Percentiles rank a stretch among this genome's conserved stretches.
phyloP scores from a whole-genome alignment of 805 yeast species.

The Ogataea parapolymorpha region DNA sequence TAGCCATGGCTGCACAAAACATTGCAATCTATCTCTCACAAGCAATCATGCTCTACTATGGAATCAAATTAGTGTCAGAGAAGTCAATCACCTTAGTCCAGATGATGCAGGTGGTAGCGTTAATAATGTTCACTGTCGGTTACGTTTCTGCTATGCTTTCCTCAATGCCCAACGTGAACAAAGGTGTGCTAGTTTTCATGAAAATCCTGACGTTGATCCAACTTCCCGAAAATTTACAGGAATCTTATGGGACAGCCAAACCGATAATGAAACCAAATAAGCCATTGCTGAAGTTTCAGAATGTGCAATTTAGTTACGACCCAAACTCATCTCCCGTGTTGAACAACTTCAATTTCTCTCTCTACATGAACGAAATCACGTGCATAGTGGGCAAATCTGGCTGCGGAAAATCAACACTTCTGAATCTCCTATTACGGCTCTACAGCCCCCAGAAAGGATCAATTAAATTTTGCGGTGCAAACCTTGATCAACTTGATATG shows the following conservation, averaged over 20 bases:
- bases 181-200: constrained; percentile 74
- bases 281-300: constrained; percentile 38
- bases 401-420: constrained; percentile 82
- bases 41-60: constrained; percentile 74
- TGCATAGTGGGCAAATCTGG: constrained; percentile 88
- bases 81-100: constrained; percentile 53
- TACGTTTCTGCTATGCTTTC: constrained; percentile 57
- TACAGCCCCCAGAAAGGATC: constrained; percentile 39
- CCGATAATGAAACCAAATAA: constrained; percentile 23
- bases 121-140: constrained; percentile 70
- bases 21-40: constrained; percentile 59
- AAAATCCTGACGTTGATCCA: constrained; percentile 43
- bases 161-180: constrained; percentile 73
- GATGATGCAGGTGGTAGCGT: constrained; percentile 65
- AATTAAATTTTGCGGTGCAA: constrained; percentile 41
- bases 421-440: constrained; percentile 53
- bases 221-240: constrained; percentile 34
- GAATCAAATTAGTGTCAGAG: constrained; percentile 63
- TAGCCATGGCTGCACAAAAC: constrained; percentile 59
- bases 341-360: constrained; percentile 38
- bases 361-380: constrained; percentile 48
- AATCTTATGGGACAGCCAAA: constrained; percentile 34
- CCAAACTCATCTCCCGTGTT: constrained; percentile 36
- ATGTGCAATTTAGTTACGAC: constrained; percentile 15
- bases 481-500: constrained; percentile 45